These are phyloP conservation scores for Tricholoma hemisulphureum DNA, from an alignment of 768 basidiomycete genomes.

Conservation along the genomic window DNA sequence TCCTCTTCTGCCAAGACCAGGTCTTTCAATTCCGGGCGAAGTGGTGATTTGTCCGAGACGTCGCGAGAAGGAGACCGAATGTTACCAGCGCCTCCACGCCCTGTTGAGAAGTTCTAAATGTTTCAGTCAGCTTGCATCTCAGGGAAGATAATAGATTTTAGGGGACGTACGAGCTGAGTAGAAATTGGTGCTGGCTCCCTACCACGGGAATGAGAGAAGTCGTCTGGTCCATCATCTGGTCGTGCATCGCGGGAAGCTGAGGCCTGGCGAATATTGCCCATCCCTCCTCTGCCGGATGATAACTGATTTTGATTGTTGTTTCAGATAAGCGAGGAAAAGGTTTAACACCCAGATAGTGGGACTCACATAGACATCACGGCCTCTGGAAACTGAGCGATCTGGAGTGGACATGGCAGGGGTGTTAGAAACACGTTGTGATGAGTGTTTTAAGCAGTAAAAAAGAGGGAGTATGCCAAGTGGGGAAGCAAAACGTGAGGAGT, in stretches of 20 bases:
- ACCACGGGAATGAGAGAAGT: slow-evolving; percentile 57
- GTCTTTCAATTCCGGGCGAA: slow-evolving; percentile 18
- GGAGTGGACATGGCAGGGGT: slow-evolving; percentile 22
- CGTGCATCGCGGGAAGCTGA: slow-evolving; percentile 45
- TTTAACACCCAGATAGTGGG: background rate
- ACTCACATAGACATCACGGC: slow-evolving; percentile 59
- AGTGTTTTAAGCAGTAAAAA: background rate
- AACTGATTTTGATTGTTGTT: slow-evolving; percentile 26
- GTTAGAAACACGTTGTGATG: background rate
- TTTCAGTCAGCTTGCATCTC: slow-evolving; percentile 1
- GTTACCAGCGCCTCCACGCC: slow-evolving; percentile 85
- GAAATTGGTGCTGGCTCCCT: slow-evolving; percentile 45
- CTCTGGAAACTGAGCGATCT: slow-evolving; percentile 56
- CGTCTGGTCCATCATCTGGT: slow-evolving; percentile 47
- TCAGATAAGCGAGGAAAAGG: slow-evolving; percentile 1
- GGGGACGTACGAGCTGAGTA: slow-evolving; percentile 34
- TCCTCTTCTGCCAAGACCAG: slow-evolving; percentile 37
- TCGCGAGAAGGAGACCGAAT: slow-evolving; percentile 77
- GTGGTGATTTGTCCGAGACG: slow-evolving; percentile 10
- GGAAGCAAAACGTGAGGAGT: background rate
- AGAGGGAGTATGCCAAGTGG: background rate
- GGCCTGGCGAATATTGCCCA: slow-evolving; percentile 61
- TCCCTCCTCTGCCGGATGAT: slow-evolving; percentile 67
- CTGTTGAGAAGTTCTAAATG: slow-evolving; percentile 51
- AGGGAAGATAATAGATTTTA: slow-evolving; percentile 1